Evolutionary conservation across 202 grass and related monocot genomes (phyloP).

Genomic region (Setaria italica): DNA sequence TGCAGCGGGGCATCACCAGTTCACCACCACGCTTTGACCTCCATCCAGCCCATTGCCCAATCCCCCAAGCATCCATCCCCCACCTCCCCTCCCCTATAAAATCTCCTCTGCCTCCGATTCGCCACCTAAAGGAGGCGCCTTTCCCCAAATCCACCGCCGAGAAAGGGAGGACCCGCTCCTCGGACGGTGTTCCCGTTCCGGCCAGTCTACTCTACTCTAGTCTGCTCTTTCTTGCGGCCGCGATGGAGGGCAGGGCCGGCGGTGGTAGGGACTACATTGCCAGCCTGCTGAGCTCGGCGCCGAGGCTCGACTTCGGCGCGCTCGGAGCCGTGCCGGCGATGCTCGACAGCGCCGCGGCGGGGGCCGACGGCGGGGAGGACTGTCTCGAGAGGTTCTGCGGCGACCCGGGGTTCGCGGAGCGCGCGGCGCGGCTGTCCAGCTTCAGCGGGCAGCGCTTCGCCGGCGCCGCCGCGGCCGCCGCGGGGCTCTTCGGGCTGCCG

Average conservation of each 20-base stretch:
- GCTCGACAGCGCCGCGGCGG: conserved; percentile 16
- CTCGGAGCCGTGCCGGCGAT: conserved; percentile 18
- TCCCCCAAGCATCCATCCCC: conserved; percentile 40
- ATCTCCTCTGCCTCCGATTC: conserved; percentile 43
- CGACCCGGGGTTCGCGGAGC: conserved; percentile 68
- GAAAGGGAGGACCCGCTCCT: neutral
- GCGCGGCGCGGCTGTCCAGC: conserved; percentile 69
- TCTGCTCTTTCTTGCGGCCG: conserved; percentile 2
- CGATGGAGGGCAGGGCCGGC: conserved; percentile 45
- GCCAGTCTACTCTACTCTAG: neutral
- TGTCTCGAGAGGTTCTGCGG: conserved; percentile 71
- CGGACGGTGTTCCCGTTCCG: conserved; percentile 21
- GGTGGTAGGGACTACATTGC: conserved; percentile 49
- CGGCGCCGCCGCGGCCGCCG: conserved; percentile 16
- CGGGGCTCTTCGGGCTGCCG: conserved; percentile 56
- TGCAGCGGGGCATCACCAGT: conserved; percentile 54
- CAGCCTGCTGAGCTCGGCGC: conserved; percentile 58
- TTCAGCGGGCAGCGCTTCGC: conserved; percentile 61
- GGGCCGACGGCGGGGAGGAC: conserved; percentile 14
- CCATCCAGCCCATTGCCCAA: conserved; percentile 43
- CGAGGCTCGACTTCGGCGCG: conserved; percentile 52
- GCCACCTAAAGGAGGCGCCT: conserved; percentile 41
- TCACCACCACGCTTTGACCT: conserved; percentile 50
- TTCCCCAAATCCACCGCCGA: conserved; percentile 28
- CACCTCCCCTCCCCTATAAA: conserved; percentile 29